phyloP scores from a whole-genome alignment of 1,284 basidiomycete genomes.

The Hemileia vastatrix region DNA sequence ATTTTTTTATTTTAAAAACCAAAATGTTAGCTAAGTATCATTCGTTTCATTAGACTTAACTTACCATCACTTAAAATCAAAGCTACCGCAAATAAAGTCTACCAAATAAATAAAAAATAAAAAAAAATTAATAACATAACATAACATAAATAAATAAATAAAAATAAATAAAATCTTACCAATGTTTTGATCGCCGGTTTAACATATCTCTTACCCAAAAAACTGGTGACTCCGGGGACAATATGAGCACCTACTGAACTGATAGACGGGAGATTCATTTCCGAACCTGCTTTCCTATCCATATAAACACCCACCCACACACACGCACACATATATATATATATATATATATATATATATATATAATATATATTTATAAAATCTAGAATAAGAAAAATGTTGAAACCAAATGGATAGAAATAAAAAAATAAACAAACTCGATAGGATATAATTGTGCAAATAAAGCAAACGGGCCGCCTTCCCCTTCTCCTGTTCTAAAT shows the following conservation, averaged over 20 bases:
- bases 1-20: no score
- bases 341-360: no score
- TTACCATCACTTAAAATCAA: slow-evolving; percentile 24
- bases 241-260: background rate
- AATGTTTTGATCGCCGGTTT: slow-evolving; percentile 19
- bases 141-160: no score
- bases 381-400: no score
- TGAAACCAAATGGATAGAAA: no score
- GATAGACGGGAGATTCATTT: slow-evolving; percentile 14
- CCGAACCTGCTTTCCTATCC: slow-evolving; percentile 9
- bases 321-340: no score
- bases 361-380: no score
- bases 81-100: slow-evolving; percentile 23
- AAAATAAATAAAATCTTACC: background rate
- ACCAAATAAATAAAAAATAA: background rate
- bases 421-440: slow-evolving; percentile 19
- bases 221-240: slow-evolving; percentile 9
- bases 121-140: background rate
- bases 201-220: slow-evolving; percentile 7
- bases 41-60: no score
- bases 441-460: slow-evolving; percentile 21
- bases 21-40: no score
- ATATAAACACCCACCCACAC: no score
- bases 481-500: slow-evolving; percentile 18
- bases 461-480: slow-evolving; percentile 22